A percentile compares a stretch with the other conserved stretches of the same genome.
Evolutionary conservation across 345 rosid genomes (phyloP).

Genomic region (Citrus glauca): DNA sequence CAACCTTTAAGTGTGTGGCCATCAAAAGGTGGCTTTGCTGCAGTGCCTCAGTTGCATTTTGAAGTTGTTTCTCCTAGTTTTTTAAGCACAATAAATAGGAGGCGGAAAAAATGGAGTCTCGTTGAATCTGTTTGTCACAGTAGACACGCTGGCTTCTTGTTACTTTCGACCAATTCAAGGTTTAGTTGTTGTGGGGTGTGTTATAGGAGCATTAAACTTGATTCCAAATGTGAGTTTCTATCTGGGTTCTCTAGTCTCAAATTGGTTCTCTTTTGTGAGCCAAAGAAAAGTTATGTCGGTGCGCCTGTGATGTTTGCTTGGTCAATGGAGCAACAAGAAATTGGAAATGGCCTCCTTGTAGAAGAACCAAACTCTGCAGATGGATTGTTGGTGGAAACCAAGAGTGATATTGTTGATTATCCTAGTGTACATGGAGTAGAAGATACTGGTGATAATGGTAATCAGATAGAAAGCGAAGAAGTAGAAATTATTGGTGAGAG

Average conservation of each 20-base stretch:
- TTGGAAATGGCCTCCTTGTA: slow-evolving; percentile 30
- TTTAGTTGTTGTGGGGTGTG: slow-evolving; percentile 16
- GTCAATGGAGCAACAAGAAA: slow-evolving; percentile 54
- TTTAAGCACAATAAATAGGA: slow-evolving; percentile 21
- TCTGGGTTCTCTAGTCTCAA: slow-evolving; percentile 22
- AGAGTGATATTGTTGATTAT: slow-evolving; percentile 18
- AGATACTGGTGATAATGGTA: slow-evolving; percentile 19
- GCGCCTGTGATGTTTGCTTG: slow-evolving; percentile 44
- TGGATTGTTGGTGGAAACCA: slow-evolving; percentile 14
- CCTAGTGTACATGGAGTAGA: slow-evolving; percentile 19
- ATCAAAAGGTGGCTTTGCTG: slow-evolving; percentile 36
- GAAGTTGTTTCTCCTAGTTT: slow-evolving; percentile 39
- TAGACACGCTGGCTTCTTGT: slow-evolving; percentile 26
- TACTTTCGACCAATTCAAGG: slow-evolving; percentile 30
- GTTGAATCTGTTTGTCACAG: slow-evolving; percentile 22
- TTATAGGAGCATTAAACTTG: slow-evolving; percentile 21
- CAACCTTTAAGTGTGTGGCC: slow-evolving; percentile 65
- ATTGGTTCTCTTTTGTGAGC: slow-evolving; percentile 27
- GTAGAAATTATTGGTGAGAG: slow-evolving; percentile 4
- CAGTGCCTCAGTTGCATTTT: slow-evolving; percentile 42
- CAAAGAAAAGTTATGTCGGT: slow-evolving; percentile 28
- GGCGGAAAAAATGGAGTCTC: slow-evolving; percentile 24
- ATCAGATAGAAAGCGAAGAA: slow-evolving; percentile 10
- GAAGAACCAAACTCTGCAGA: slow-evolving; percentile 28
- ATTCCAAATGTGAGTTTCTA: slow-evolving; percentile 24